Percentiles rank a stretch among this genome's conserved stretches.
phyloP scores from a whole-genome alignment of 1,139 yeast genomes.

The Debaryomyces subglobosus region DNA sequence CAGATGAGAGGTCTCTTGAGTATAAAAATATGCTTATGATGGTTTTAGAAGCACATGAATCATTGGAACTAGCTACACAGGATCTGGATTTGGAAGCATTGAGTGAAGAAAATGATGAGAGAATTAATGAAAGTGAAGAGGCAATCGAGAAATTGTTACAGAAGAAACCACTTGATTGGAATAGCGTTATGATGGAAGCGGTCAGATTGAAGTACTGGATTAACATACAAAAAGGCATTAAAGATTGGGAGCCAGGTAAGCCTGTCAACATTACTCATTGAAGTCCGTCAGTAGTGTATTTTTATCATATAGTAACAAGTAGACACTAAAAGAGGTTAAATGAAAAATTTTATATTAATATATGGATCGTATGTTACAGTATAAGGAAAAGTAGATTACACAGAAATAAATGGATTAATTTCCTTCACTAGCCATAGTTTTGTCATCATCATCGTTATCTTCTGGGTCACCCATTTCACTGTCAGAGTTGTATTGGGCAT shows the following conservation, averaged over 20 bases:
- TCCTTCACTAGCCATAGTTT: slow-evolving; percentile 52
- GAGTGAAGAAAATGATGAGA: slow-evolving; percentile 54
- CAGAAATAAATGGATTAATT: slow-evolving; percentile 8
- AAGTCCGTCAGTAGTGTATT: slow-evolving; percentile 2
- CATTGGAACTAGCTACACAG: slow-evolving; percentile 62
- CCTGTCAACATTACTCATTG: slow-evolving; percentile 66
- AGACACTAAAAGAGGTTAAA: background rate
- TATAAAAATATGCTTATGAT: slow-evolving; percentile 68
- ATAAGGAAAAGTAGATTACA: background rate
- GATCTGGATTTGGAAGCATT: slow-evolving; percentile 60
- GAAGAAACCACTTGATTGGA: slow-evolving; percentile 49
- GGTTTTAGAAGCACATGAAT: slow-evolving; percentile 81
- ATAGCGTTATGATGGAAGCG: slow-evolving; percentile 64
- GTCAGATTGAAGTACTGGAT: slow-evolving; percentile 83
- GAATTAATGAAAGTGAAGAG: slow-evolving; percentile 48
- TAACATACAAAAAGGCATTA: slow-evolving; percentile 71
- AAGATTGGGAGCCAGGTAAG: slow-evolving; percentile 78
- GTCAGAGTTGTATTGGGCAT: slow-evolving; percentile 22
- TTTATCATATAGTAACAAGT: background rate
- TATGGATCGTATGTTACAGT: slow-evolving; percentile 5
- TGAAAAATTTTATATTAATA: background rate
- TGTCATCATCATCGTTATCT: slow-evolving; percentile 39
- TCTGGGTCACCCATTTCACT: slow-evolving; percentile 25
- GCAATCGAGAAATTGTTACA: slow-evolving; percentile 31
- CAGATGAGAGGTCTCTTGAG: slow-evolving; percentile 33